A percentile compares a stretch with the other conserved stretches of the same genome.
Conservation (phyloP, 2,329 filamentous ascomycete genomes). For the Pseudogymnoascus sp. region DNA sequence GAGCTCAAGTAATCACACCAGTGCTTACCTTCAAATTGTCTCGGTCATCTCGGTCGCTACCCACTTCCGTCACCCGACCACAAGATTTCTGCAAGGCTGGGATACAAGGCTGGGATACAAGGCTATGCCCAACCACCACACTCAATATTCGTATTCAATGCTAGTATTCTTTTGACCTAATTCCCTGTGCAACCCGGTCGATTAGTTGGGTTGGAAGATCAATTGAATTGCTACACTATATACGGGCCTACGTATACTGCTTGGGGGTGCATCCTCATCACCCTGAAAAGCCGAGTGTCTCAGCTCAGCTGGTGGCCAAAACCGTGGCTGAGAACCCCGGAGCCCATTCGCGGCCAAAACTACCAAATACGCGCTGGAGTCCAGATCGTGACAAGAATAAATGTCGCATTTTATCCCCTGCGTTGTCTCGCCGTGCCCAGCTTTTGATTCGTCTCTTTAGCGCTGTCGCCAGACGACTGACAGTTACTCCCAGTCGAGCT, state of each 20-base stretch:
- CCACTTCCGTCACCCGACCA: background rate
- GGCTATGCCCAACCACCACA: background rate
- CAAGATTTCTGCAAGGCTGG: background rate
- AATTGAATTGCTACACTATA: too few species aligned
- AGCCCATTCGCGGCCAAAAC: too few species aligned
- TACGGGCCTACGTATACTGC: too few species aligned
- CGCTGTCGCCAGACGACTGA: background rate
- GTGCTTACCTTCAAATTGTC: background rate
- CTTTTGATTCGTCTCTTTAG: background rate
- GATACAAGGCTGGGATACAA: background rate
- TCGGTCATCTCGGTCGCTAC: background rate
- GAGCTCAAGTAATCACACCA: background rate
- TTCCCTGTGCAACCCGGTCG: background rate
- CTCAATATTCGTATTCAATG: background rate
- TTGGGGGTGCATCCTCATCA: too few species aligned
- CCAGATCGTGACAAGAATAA: background rate
- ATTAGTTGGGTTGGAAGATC: too few species aligned
- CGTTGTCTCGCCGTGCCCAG: background rate
- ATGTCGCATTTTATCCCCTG: too few species aligned
- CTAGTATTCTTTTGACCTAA: background rate
- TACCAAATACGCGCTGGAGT: too few species aligned
- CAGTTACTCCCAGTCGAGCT: background rate
- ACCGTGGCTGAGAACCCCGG: too few species aligned
- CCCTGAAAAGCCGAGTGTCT: too few species aligned
- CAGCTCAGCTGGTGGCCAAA: too few species aligned